These are phyloP conservation scores for Glonium stellatum DNA, from an alignment of 495 filamentous ascomycete genomes.

Conservation along the genomic window DNA sequence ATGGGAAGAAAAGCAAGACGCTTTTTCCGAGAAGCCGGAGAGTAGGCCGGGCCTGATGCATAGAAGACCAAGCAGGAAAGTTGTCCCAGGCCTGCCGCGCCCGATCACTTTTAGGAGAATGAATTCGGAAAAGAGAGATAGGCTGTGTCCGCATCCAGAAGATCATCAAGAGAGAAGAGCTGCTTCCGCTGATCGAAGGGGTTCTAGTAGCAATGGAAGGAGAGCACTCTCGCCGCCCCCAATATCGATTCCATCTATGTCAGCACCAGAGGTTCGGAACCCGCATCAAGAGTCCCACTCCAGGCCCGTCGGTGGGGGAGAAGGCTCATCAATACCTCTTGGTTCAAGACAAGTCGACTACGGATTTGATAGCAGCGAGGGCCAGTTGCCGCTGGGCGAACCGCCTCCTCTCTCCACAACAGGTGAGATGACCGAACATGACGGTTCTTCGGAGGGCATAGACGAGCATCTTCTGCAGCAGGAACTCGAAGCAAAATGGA, in stretches of 20 bases:
- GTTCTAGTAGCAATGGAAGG: conserved; percentile 31
- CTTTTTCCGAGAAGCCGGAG: conserved; percentile 18
- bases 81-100: conserved; percentile 72
- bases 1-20: conserved; percentile 13
- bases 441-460: conserved; percentile 18
- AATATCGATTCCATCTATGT: conserved; percentile 30
- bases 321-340: conserved; percentile 21
- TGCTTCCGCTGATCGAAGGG: conserved; percentile 61
- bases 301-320: conserved; percentile 12
- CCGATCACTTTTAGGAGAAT: conserved; percentile 72
- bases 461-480: conserved; percentile 48
- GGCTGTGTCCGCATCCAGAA: conserved; percentile 56
- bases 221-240: conserved; percentile 35
- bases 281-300: conserved; percentile 1
- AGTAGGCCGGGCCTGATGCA: conserved; percentile 17
- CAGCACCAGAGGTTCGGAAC: conserved; percentile 28
- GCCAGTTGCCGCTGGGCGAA: conserved; percentile 9
- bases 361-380: conserved; percentile 14
- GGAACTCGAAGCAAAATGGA: conserved; percentile 87
- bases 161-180: conserved; percentile 58
- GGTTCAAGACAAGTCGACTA: conserved; percentile 26
- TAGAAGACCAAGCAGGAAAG: conserved; percentile 55
- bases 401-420: conserved; percentile 19
- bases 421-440: conserved; percentile 12
- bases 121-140: conserved; percentile 69